Base-by-base conservation (phyloP, 331 rosid genomes). In the Cydonia oblonga region DNA sequence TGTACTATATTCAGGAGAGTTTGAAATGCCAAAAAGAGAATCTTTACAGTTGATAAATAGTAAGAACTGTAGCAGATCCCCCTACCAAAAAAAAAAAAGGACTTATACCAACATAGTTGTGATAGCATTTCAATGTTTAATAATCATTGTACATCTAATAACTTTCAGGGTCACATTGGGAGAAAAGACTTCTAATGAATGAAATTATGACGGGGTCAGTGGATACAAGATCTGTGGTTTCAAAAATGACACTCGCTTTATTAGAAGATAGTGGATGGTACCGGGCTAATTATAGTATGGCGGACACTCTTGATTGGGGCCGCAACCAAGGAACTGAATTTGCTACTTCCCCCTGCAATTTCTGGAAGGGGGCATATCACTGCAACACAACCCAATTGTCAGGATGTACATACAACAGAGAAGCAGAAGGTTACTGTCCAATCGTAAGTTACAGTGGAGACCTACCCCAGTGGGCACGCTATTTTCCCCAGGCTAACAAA, bases 161-260 rank as follows among this genome's bases (percentile, higher is more conserved):
- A 64, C 52, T 60, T 78, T 78, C 80, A 95, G 99, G 99, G 23
- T 95, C 97, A 66, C 99, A 95, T 69, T 91, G 99, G 97, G 99
- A 95, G 73, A 95, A 95, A 78, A 88, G 99, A 87, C 92, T 95
- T 72, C 72, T 95, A 76, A 95, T 95, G 99, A 91, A 95, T 78
- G 99, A 91, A 83, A 95, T 95, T 53, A 91, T 95, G 99, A 95
- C 99, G 19, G 97, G 99, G 73, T 95, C 99, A 49, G 99, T 95
- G 46, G 99, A 95, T 82, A 95, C 99, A 35, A 87, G 92, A 87
- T 93, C 97, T 25, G 98, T 93, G 66, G 98, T 93, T 74, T 93
- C 98, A 26, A 87, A 93, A 87, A 91, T 93, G 98, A 93, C 98
- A 26, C 81, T 93, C 49, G 98, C 98, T 57, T 85, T 93, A 58